Percentiles rank a stretch among this genome's conserved stretches.
These are phyloP conservation scores for Vaccinium darrowii DNA, from an alignment of 148 eudicot species.

Conservation along the genomic window DNA sequence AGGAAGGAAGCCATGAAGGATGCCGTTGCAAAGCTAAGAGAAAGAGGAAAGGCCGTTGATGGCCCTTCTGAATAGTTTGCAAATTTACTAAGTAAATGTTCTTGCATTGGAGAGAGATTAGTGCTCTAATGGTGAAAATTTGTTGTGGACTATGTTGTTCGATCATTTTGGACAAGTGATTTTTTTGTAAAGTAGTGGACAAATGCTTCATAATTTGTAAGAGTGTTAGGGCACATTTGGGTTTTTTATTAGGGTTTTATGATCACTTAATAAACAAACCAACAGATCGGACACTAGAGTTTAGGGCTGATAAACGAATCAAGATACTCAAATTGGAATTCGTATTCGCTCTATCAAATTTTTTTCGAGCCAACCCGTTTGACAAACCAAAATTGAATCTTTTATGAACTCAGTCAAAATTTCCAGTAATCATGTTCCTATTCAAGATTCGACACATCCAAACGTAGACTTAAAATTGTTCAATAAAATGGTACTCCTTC, in stretches of 20 bases:
- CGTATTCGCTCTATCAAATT: background rate
- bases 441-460: too few relatives aligned
- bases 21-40: conserved; percentile 55
- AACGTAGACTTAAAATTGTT: too few relatives aligned
- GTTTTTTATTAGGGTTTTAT: too few relatives aligned
- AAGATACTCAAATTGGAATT: too few relatives aligned
- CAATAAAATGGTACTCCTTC: too few relatives aligned
- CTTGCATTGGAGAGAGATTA: background rate
- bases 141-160: background rate
- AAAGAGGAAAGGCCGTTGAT: conserved; percentile 47
- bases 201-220: background rate
- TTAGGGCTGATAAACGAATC: too few relatives aligned
- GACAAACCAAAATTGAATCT: background rate
- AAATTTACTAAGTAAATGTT: background rate
- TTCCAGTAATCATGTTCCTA: too few relatives aligned
- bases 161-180: background rate
- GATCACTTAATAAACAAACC: too few relatives aligned
- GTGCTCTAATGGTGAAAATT: background rate
- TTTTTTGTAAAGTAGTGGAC: background rate
- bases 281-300: background rate
- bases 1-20: conserved; percentile 92
- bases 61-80: conserved; percentile 22
- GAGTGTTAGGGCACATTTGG: background rate
- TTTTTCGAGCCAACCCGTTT: background rate
- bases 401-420: background rate